phyloP scores from a whole-genome alignment of 805 yeast species.

The Starmerella scarabaei region DNA sequence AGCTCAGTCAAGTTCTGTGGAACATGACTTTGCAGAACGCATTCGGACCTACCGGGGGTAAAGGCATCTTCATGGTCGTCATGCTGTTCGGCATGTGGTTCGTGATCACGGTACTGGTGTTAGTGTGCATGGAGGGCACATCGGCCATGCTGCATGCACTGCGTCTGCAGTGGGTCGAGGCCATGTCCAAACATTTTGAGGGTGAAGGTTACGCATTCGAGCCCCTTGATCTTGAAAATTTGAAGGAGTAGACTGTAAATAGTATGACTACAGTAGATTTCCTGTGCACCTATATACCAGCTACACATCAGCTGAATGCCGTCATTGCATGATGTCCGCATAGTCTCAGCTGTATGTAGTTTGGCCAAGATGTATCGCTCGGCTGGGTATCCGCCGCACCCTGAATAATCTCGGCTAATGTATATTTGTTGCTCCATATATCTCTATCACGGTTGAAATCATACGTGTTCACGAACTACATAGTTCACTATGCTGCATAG shows the following conservation, averaged over 20 bases:
- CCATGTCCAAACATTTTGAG: conserved; percentile 94
- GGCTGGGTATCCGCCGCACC: too few species aligned
- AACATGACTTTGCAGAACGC: conserved; percentile 80
- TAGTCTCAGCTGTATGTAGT: too few species aligned
- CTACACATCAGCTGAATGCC: too few species aligned
- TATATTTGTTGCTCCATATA: too few species aligned
- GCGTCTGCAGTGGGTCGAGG: conserved; percentile 98
- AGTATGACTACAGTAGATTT: background rate
- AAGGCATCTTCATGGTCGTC: conserved; percentile 65
- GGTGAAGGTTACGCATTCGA: conserved; percentile 89
- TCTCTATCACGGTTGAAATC: too few species aligned
- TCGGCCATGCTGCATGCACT: conserved; percentile 98
- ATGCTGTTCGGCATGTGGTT: conserved; percentile 91
- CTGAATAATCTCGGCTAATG: too few species aligned
- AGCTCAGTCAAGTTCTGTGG: conserved; percentile 91
- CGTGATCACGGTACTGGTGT: conserved; percentile 72
- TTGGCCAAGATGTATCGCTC: too few species aligned
- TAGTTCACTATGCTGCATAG: too few species aligned
- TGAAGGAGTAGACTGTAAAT: background rate
- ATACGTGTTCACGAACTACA: too few species aligned
- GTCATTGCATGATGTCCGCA: too few species aligned
- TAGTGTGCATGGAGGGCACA: conserved; percentile 97
- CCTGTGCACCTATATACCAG: too few species aligned
- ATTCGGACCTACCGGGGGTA: conserved; percentile 50
- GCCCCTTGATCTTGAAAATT: conserved; percentile 32